phyloP scores from a whole-genome alignment of 768 basidiomycete genomes.

The Paxillus ammoniavirescens region DNA sequence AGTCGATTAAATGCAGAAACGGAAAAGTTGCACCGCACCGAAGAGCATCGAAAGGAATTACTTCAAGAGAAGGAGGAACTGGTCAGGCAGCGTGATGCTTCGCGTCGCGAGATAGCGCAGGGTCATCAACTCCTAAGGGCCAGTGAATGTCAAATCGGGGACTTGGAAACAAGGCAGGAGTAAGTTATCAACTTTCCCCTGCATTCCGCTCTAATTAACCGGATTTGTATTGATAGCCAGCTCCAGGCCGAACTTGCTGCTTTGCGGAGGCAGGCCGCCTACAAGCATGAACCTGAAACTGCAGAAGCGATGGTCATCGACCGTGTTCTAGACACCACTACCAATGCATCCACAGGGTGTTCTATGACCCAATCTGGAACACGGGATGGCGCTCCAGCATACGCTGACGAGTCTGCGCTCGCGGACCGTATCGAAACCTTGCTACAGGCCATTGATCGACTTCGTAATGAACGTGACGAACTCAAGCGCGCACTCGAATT shows the following conservation, averaged over 20 bases:
- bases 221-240: conserved; percentile 12
- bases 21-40: conserved; percentile 37
- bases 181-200: conserved; percentile 13
- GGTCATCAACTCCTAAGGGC: conserved; percentile 19
- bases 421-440: conserved; percentile 52
- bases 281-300: not conserved
- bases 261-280: not conserved
- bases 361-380: not conserved
- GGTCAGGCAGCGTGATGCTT: conserved; percentile 41
- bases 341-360: not conserved
- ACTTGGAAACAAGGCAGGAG: conserved; percentile 26
- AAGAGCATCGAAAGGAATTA: conserved; percentile 46
- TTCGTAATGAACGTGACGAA: conserved; percentile 64
- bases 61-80: conserved; percentile 54
- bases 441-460: conserved; percentile 60
- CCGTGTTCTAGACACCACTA: not conserved
- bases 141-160: conserved; percentile 23
- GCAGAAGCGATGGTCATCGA: conserved; percentile 4
- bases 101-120: conserved; percentile 32
- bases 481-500: conserved; percentile 66
- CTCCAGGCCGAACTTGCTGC: conserved; percentile 20
- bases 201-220: not conserved
- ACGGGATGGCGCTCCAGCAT: not conserved
- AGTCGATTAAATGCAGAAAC: conserved; percentile 42
- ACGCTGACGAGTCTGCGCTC: conserved; percentile 22